phyloP scores from a whole-genome alignment of 495 filamentous ascomycete species.

The Daldinia childiae region DNA sequence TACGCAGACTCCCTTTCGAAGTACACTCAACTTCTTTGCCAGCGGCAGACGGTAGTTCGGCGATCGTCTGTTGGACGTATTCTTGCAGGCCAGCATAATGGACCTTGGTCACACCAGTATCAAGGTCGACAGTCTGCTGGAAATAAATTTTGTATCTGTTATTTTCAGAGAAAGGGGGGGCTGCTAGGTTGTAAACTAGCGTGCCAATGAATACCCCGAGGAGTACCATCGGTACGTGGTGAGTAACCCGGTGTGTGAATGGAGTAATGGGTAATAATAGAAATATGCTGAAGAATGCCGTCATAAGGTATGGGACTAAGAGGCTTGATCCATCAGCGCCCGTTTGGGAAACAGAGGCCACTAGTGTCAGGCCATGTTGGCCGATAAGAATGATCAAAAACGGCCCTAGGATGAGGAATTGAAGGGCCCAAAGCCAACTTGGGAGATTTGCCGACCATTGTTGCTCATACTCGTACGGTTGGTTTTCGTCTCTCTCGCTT shows the following conservation, averaged over 20 bases:
- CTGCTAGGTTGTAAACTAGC: slow-evolving; percentile 84
- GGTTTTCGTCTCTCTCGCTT: slow-evolving; percentile 34
- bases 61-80: slow-evolving; percentile 73
- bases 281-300: slow-evolving; percentile 72
- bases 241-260: slow-evolving; percentile 86
- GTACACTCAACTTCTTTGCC: slow-evolving; percentile 68
- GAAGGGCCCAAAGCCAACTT: slow-evolving; percentile 83
- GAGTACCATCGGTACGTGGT: slow-evolving; percentile 81
- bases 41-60: slow-evolving; percentile 73
- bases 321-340: slow-evolving; percentile 76
- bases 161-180: slow-evolving; percentile 85
- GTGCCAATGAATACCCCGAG: slow-evolving; percentile 78
- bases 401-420: slow-evolving; percentile 83
- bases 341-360: slow-evolving; percentile 78
- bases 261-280: slow-evolving; percentile 82
- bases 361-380: slow-evolving; percentile 77
- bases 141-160: slow-evolving; percentile 89
- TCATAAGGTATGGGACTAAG: slow-evolving; percentile 73
- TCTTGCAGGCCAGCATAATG: slow-evolving; percentile 75
- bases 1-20: slow-evolving; percentile 38
- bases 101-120: slow-evolving; percentile 72
- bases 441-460: slow-evolving; percentile 82
- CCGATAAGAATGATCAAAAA: slow-evolving; percentile 77
- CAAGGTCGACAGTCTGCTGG: slow-evolving; percentile 80
- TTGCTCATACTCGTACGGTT: slow-evolving; percentile 81